Evolutionary conservation across 163 green algal species (phyloP), one percentile per base, ranked within the genome.

Genomic region (Chlorella variabilis): DNA sequence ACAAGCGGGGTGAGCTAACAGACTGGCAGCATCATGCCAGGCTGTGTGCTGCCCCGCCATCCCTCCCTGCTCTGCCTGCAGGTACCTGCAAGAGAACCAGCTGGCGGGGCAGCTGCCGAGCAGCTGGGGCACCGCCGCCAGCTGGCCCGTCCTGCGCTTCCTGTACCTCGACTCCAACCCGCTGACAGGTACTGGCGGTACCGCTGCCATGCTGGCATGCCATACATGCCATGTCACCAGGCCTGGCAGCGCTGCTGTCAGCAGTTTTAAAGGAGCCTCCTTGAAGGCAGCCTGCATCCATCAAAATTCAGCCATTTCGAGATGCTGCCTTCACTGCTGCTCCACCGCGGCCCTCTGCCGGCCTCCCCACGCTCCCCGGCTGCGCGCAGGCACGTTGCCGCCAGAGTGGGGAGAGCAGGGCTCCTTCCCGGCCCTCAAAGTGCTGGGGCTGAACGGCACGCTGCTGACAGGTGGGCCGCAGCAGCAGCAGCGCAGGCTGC

Each of bases 21-120:
- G n/a, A n/a, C n/a, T n/a, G n/a, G n/a, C n/a, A n/a, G n/a, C n/a
- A n/a, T n/a, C n/a, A n/a, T n/a, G n/a, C n/a, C n/a, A n/a, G n/a
- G n/a, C n/a, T n/a, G n/a, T n/a, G n/a, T n/a, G n/a, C n/a, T n/a
- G n/a, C n/a, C n/a, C n/a, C n/a, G n/a, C n/a, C n/a, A n/a, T n/a
- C n/a, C 9, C 41, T 27, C 11, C 18, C 48, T 33, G 1, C 27
- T 23, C 20, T 36, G 3, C 36, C 25, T 63, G 34, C 69, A 83
- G 77, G 5, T 54, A 33, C 42, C 34, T 79, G 21, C 56, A 76
- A 51, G 51, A 45, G 48, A 75, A 79, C 58, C 65, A 34, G 36
- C 34, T 87, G 45, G 17, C 48, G 21, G 83, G 77, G 3, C 49
- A 45, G 71, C 83, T 87, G 61, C 83, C 83, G 7, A 33, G 31